Base-by-base conservation (phyloP, 169 alveolate genomes). In the Cryptosporidium baileyi region DNA sequence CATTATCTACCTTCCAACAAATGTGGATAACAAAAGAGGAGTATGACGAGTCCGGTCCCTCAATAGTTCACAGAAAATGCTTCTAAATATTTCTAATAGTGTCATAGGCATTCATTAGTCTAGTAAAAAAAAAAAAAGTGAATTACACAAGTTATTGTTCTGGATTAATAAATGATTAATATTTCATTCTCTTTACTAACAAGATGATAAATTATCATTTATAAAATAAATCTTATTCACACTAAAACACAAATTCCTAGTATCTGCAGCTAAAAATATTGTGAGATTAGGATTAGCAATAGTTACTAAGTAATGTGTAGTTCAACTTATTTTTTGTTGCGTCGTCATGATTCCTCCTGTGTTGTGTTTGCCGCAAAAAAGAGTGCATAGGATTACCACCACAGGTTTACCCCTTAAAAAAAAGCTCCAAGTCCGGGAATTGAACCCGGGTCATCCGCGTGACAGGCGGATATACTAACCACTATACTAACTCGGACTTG, bases 21-120 rank as follows among this genome's bases (percentile, higher is more conserved):
- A 96, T 97, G 98, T 98, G 99, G 99, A 96, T 97, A 88, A 95
- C 99, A 51, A 97, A 96, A 92, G 97, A 95, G 60, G 99, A 98
- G 90, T 98, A 98, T 81, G 99, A 98, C 34, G 99, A 97, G 88
- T 89, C 97, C 7, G 99, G 99, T 15, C 98, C 99, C 7, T 92
- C 96, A 74, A 96, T 97, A 52, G 98, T 98, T 3, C 99, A 98
- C 90, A 96, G 99, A 93, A 98, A 97, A 89, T 97, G 99, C 91
- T 96, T 96, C 92, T 96, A 92, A 92, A 32, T 40, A 19, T 47
- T 19, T 47, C n/a, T n/a, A n/a, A n/a, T n/a, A n/a, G n/a, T n/a
- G n/a, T n/a, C n/a, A n/a, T n/a, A n/a, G n/a, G n/a, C n/a, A n/a
- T n/a, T n/a, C n/a, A n/a, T n/a, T n/a, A n/a, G n/a, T n/a, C n/a